A percentile compares a stretch with the other conserved stretches of the same genome.
These are phyloP conservation scores for Marchantia polymorpha DNA, from an alignment of 225 moss, liverwort and hornwort species.

Conservation along the genomic window DNA sequence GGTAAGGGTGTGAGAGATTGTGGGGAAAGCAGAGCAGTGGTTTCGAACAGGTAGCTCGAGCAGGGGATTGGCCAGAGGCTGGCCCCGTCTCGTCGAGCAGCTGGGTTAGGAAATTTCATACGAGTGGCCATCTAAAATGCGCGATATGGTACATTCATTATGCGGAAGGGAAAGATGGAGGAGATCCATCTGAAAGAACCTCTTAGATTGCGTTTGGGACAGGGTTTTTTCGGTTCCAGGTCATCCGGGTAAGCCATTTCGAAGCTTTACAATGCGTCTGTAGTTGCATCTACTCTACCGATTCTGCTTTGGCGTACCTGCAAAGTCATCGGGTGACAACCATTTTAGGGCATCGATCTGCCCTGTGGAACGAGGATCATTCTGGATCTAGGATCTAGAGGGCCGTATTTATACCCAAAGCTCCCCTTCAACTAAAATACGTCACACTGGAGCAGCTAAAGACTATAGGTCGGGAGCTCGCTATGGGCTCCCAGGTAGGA, in stretches of 20 bases:
- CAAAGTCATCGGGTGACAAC: background rate
- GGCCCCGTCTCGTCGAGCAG: background rate
- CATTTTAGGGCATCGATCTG: conserved; percentile 13
- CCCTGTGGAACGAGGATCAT: background rate
- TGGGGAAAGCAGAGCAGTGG: background rate
- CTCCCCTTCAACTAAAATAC: conserved; percentile 12
- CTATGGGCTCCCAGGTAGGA: conserved; percentile 84
- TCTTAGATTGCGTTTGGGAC: background rate
- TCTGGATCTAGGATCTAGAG: conserved; percentile 10
- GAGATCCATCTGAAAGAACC: conserved; percentile 14
- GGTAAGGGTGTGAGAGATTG: background rate
- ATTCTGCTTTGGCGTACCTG: background rate
- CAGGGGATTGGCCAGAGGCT: background rate
- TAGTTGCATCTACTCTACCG: background rate
- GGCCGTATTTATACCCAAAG: background rate
- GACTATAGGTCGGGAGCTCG: conserved; percentile 93
- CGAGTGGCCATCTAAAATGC: background rate
- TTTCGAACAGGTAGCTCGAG: background rate
- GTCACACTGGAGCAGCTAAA: conserved; percentile 94
- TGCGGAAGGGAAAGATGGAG: conserved; percentile 26
- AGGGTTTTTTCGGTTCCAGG: background rate
- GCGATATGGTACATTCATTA: conserved; percentile 16
- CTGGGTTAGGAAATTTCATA: background rate
- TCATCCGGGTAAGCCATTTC: background rate
- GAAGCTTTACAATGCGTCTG: background rate